Conservation (phyloP, 108 stramenopile genomes). For the Nitzschia inconspicua region DNA sequence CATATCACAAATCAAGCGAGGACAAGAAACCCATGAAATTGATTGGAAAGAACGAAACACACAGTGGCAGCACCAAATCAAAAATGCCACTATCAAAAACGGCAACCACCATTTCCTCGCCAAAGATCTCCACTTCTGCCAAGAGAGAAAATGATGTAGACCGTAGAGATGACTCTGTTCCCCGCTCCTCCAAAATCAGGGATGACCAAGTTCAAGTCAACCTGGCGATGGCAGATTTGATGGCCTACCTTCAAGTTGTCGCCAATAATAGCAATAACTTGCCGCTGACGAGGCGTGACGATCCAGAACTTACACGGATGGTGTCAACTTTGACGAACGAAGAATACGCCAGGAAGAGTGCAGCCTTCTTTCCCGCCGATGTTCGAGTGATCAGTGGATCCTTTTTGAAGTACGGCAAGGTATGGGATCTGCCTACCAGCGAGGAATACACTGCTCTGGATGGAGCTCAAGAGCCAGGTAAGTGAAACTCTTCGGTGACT, state of each 20-base stretch:
- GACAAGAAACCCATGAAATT: background rate
- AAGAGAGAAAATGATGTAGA: background rate
- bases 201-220: slow-evolving; percentile 68
- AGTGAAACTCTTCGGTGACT: background rate
- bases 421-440: slow-evolving; percentile 80
- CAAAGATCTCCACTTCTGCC: background rate
- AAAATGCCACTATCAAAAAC: background rate
- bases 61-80: background rate
- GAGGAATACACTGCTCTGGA: slow-evolving; percentile 64
- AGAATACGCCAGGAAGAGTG: slow-evolving; percentile 76
- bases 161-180: slow-evolving; percentile 13
- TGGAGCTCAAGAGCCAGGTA: slow-evolving; percentile 58
- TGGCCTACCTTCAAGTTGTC: slow-evolving; percentile 86
- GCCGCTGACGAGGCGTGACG: slow-evolving; percentile 79
- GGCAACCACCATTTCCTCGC: no score
- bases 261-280: slow-evolving; percentile 79
- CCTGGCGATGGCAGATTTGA: slow-evolving; percentile 80
- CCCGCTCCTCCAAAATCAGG: slow-evolving; percentile 8
- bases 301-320: slow-evolving; percentile 67
- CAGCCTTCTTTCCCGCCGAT: slow-evolving; percentile 81
- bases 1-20: background rate
- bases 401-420: slow-evolving; percentile 65
- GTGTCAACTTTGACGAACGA: slow-evolving; percentile 63
- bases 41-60: background rate
- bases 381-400: slow-evolving; percentile 73